Evolutionary conservation across 2,329 filamentous ascomycete species (phyloP).

Genomic region (Diaporthe longicolla): DNA sequence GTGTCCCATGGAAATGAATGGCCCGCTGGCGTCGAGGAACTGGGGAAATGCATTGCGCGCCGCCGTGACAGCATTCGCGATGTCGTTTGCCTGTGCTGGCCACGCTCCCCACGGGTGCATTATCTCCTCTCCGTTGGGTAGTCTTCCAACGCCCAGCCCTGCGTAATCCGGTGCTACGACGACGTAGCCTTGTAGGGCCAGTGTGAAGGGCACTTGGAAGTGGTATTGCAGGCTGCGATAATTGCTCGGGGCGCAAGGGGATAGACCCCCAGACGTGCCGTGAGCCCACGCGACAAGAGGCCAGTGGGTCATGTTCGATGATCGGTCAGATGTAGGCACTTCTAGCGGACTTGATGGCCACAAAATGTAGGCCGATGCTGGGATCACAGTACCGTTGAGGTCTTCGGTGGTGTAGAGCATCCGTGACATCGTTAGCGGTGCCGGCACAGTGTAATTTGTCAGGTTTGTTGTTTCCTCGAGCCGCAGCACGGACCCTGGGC

Average conservation of each 20-base stretch:
- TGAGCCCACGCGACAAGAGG: constrained; percentile 60
- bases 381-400: constrained; percentile 60
- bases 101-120: neutral
- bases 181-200: constrained; percentile 59
- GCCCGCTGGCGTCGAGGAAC: neutral
- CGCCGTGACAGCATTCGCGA: neutral
- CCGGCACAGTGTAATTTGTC: constrained; percentile 7
- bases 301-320: neutral
- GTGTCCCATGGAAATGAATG: constrained; percentile 49
- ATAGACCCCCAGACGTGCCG: constrained; percentile 59
- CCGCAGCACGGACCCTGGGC: neutral
- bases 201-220: constrained; percentile 54
- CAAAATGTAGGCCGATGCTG: constrained; percentile 63
- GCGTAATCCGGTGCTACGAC: constrained; percentile 62
- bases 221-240: constrained; percentile 58
- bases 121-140: constrained; percentile 3
- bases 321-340: neutral
- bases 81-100: constrained; percentile 25
- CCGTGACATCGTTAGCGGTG: constrained; percentile 58
- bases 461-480: constrained; percentile 11
- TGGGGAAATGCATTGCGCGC: neutral
- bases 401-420: constrained; percentile 63
- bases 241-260: constrained; percentile 57
- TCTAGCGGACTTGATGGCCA: constrained; percentile 55
- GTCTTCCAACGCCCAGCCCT: constrained; percentile 56